Evolutionary conservation across 1,284 basidiomycete species (phyloP).

Genomic region (Ganoderma sp.): DNA sequence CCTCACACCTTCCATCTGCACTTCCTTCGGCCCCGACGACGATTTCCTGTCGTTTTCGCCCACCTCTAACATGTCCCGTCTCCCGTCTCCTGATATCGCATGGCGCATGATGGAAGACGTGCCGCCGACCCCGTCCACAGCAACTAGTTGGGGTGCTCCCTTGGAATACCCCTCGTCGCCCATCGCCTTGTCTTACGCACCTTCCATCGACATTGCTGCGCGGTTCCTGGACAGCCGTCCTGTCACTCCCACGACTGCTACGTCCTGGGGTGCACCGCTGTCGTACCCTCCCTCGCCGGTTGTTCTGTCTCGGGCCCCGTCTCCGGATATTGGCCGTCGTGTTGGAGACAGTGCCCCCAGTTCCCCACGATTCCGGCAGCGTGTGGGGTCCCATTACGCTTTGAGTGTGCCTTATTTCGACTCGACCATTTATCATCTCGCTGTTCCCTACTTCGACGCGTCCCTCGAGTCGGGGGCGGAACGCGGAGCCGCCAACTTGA

Average conservation of each 20-base stretch:
- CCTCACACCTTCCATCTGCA: constrained; percentile 56
- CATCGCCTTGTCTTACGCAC: constrained; percentile 38
- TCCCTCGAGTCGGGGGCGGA: background rate
- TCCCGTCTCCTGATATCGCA: constrained; percentile 49
- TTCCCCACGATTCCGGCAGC: constrained; percentile 18
- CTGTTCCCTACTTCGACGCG: constrained; percentile 37
- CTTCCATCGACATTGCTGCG: constrained; percentile 52
- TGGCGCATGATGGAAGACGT: constrained; percentile 55
- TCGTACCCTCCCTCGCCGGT: constrained; percentile 51
- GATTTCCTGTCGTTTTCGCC: constrained; percentile 40
- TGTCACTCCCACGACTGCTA: constrained; percentile 48
- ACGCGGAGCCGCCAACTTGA: constrained; percentile 11
- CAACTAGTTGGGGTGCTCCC: constrained; percentile 56
- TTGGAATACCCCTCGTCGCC: constrained; percentile 48
- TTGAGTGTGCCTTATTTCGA: constrained; percentile 3
- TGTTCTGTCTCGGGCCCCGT: constrained; percentile 30
- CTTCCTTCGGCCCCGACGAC: constrained; percentile 48
- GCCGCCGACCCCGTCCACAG: constrained; percentile 51
- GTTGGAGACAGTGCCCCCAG: constrained; percentile 26
- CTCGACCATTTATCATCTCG: constrained; percentile 16
- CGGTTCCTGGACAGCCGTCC: constrained; percentile 46
- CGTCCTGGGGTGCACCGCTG: constrained; percentile 53
- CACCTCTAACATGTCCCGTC: constrained; percentile 36
- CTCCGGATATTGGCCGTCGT: constrained; percentile 33
- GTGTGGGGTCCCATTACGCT: too few species aligned